Base-by-base conservation (phyloP, 805 yeast genomes). In the Candida cerambycidarum region DNA sequence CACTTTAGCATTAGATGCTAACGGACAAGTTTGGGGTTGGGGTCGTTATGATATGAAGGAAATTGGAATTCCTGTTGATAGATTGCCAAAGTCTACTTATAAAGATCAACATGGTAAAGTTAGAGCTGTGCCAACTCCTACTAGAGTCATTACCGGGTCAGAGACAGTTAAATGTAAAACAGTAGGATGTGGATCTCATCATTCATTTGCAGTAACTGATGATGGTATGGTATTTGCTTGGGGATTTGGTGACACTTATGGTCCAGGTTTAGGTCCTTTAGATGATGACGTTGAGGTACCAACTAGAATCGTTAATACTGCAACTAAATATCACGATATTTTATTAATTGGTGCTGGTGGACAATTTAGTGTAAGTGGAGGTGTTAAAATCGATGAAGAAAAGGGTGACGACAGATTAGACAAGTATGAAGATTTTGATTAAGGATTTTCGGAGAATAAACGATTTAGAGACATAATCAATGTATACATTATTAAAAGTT, bases 241-340 rank as follows among this genome's bases (percentile, higher is more conserved):
- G 99, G 99, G 99, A 1, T 93, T 90, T 60, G 97, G 95, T 34
- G 98, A 92, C 52, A 90, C 97, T 1, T 93, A 89, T 64, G 99
- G 96, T 14, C 83, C 92, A 24, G 99, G 99, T 10, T 81, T 89
- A 46, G 99, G 99, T 6, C 90, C 89, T 14, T 82, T 86, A 28
- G 97, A 88, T 36, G 87, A 79, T 36, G 98, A 93, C 61, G 85
- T 89, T 42, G 95, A 82, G 41, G 70, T 71, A 15, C 99, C 99
- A 33, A 86, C 97, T 0, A 79, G 92, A 62, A 88, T 93, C 55
- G 80, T 82, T 53, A 93, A 95, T 62, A 93, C 98, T 3, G 99
- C 99, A 2, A 89, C 97, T 0, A 85, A 81, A 55, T 79, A 78
- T 42, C 83, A 86, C 43, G 78, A 83, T 49, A 88, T 93, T 53